Percentiles rank a stretch among this genome's conserved stretches.
These are phyloP conservation scores for Apophysomyces variabilis DNA, from an alignment of 371 early-diverging fungal genomes.

Conservation along the genomic window DNA sequence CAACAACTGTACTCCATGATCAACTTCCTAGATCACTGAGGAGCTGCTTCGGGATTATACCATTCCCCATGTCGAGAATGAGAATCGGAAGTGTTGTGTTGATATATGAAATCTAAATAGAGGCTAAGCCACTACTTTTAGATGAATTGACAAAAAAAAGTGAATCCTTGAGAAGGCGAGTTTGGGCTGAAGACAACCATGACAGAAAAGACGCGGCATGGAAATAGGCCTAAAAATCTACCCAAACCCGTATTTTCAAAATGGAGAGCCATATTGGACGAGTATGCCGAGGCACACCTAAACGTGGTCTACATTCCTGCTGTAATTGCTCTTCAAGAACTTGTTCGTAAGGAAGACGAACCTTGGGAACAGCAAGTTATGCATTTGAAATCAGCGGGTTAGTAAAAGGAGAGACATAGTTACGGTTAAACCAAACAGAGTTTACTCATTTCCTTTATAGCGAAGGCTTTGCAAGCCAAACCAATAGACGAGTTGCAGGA, in stretches of 20 bases:
- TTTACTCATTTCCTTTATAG: background rate
- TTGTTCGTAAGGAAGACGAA: constrained; percentile 23
- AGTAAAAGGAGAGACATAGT: background rate
- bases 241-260: constrained; percentile 32
- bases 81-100: too few relatives aligned
- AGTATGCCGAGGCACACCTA: constrained; percentile 1
- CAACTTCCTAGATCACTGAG: too few relatives aligned
- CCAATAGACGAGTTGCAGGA: background rate
- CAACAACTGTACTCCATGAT: too few relatives aligned
- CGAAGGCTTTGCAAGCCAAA: background rate
- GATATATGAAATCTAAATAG: too few relatives aligned
- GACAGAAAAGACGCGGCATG: constrained; percentile 32
- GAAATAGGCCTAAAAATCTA: constrained; percentile 35
- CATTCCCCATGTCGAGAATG: too few relatives aligned
- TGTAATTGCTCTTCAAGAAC: constrained; percentile 22
- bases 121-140: too few relatives aligned
- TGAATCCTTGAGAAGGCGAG: too few relatives aligned
- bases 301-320: constrained; percentile 21
- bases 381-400: constrained; percentile 40
- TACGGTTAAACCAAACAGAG: too few relatives aligned
- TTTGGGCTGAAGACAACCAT: background rate
- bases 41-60: too few relatives aligned
- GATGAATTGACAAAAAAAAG: too few relatives aligned
- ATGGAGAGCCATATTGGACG: constrained; percentile 28
- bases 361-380: constrained; percentile 40